Percentiles rank a stretch among this genome's conserved stretches.
Conservation (phyloP, 495 filamentous ascomycete species). For the Extremus antarcticus region DNA sequence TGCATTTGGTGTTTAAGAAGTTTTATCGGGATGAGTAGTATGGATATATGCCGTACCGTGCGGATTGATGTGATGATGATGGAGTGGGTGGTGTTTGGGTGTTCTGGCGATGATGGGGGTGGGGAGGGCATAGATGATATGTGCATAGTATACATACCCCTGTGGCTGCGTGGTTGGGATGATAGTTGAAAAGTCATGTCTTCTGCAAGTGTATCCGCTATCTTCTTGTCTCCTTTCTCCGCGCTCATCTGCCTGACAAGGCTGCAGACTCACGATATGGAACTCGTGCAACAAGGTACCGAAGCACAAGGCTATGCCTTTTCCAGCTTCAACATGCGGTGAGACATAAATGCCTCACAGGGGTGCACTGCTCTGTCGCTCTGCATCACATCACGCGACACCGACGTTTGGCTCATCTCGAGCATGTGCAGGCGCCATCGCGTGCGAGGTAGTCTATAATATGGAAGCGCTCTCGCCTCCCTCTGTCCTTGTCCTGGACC, state of each 20-base stretch:
- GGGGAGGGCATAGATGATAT: no score
- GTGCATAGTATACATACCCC: not conserved
- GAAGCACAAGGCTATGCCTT: not conserved
- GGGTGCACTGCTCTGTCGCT: not conserved
- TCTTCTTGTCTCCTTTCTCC: no score
- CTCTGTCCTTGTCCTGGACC: no score
- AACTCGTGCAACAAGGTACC: no score
- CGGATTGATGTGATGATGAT: not conserved
- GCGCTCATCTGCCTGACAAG: no score
- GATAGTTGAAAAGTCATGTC: no score
- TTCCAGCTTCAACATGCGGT: not conserved
- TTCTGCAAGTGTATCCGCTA: no score
- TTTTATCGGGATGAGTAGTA: conserved; percentile 65
- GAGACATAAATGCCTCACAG: not conserved
- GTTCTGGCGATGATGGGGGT: not conserved
- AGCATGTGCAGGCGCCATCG: not conserved
- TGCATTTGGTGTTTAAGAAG: conserved; percentile 96
- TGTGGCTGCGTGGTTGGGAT: no score
- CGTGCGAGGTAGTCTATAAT: not conserved
- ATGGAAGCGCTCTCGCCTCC: no score
- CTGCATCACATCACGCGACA: not conserved
- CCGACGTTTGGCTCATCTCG: not conserved
- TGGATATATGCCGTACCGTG: no score
- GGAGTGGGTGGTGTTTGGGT: not conserved
- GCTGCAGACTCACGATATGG: no score